phyloP scores from a whole-genome alignment of 2,329 filamentous ascomycete species.

The Cercospora nicotianae region DNA sequence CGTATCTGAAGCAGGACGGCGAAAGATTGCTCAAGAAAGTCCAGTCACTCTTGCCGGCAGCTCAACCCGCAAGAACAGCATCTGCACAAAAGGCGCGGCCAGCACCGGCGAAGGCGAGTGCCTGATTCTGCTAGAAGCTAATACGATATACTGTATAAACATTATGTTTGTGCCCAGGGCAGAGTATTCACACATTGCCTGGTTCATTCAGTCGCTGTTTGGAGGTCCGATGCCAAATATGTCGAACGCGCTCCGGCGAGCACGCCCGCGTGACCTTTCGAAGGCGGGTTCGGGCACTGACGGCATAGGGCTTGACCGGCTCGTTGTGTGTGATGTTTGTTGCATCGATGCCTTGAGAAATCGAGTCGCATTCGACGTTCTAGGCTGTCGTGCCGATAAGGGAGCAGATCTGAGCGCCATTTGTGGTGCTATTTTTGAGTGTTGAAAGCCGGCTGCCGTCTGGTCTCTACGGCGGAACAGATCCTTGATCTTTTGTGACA shows the following conservation, averaged over 20 bases:
- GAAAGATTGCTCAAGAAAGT: constrained; percentile 38
- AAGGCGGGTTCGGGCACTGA: not conserved
- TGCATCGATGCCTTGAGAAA: not conserved
- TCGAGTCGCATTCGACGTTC: not conserved
- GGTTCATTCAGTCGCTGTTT: not conserved
- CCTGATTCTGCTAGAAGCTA: not conserved
- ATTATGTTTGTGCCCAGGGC: not conserved
- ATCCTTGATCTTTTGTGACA: not conserved
- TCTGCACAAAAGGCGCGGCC: not conserved
- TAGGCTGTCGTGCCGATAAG: not conserved
- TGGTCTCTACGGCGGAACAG: not conserved
- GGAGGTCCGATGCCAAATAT: not conserved
- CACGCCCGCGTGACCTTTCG: not conserved
- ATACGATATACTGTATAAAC: constrained; percentile 1
- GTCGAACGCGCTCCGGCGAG: not conserved
- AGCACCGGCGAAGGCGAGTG: not conserved
- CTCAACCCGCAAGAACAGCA: constrained; percentile 1
- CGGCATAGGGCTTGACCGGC: not conserved
- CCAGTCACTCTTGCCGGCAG: constrained; percentile 24
- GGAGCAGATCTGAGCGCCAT: not conserved
- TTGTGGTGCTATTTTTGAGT: not conserved
- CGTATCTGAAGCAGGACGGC: constrained; percentile 32
- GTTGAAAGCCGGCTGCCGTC: not conserved
- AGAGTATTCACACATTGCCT: not conserved
- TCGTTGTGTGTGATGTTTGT: not conserved